These are phyloP conservation scores for Phytopythium delawarense DNA, from an alignment of 352 stramenopile species.

Conservation along the genomic window DNA sequence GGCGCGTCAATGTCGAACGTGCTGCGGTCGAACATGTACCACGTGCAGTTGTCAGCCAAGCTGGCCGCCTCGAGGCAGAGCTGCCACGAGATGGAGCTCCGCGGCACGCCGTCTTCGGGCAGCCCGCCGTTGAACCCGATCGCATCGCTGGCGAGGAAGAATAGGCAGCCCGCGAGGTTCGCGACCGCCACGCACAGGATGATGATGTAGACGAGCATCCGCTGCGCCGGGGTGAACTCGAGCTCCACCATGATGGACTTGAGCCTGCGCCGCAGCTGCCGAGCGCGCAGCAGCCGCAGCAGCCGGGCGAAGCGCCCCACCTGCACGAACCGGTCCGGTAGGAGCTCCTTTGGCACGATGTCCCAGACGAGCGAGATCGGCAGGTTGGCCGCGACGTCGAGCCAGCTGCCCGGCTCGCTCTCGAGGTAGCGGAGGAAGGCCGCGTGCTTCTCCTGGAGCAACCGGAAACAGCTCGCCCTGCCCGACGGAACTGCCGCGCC, in stretches of 20 bases:
- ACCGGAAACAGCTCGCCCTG: neutral
- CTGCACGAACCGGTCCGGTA: conserved; percentile 21
- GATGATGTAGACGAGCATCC: conserved; percentile 47
- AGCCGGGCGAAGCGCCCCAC: conserved; percentile 35
- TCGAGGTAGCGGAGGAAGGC: conserved; percentile 31
- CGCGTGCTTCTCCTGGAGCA: neutral
- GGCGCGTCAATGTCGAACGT: conserved; percentile 53
- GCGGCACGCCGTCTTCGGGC: conserved; percentile 20
- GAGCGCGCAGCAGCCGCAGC: conserved; percentile 42
- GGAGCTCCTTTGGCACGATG: conserved; percentile 41
- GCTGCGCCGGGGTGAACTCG: conserved; percentile 31
- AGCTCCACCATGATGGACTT: conserved; percentile 41
- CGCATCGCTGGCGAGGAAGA: conserved; percentile 50
- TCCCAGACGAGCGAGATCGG: conserved; percentile 61
- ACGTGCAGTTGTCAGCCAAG: conserved; percentile 57
- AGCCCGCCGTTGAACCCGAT: conserved; percentile 40
- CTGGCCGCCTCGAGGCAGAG: conserved; percentile 48
- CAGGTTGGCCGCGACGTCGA: conserved; percentile 13
- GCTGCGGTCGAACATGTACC: conserved; percentile 66
- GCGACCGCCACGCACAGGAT: conserved; percentile 33
- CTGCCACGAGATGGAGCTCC: conserved; percentile 27
- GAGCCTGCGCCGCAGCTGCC: conserved; percentile 34
- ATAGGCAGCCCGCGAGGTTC: conserved; percentile 48
- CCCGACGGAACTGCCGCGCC: neutral
- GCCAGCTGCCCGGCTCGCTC: conserved; percentile 17